Base-by-base conservation (phyloP, 306 rosid genomes). In the Corylus americana region DNA sequence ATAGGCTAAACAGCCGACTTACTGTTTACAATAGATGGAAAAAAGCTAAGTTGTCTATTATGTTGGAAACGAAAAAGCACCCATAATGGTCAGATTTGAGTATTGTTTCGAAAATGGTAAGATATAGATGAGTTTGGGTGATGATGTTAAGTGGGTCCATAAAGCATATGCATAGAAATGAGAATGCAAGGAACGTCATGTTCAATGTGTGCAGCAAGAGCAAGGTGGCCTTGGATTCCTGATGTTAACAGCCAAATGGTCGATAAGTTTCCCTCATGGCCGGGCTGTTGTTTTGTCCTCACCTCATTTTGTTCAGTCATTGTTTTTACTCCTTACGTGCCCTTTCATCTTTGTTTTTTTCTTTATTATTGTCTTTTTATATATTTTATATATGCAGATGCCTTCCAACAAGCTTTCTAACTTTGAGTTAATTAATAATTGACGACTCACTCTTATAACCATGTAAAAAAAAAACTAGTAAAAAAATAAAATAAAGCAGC, bases 161-260 rank as follows among this genome's bases (percentile, higher is more conserved):
- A 58, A 27, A 55, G 64, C 72, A 64, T 73, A 64, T 74, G 68
- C 79, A 83, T 77, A 47, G 37, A 67, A 62, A 57, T 66, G 37
- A 73, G n/a, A 58, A 78, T 74, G 80, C 80, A 64, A 62, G 49
- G 70, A 67, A 55, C 73, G 42, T 64, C 49, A 58, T 54, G 54
- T 45, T 78, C 59, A 39, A 12, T 18, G 79, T 80, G 45, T 29
- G 67, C 35, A 31, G 67, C 70, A 67, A 31, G 35, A 31, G 25
- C 42, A 79, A 76, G 70, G 78, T 54, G 62, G 76, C 78, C 37
- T 79, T 69, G 94, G 94, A 91, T 91, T 85, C 87, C 82, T 82
- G 50, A 13, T 48, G 17, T 37, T 6, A 14, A 64, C 70, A 31
- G 70, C 18, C 22, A 80, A 70, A 67, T 70, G 71, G 74, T 53